Base-by-base conservation (phyloP, 2,329 filamentous ascomycete genomes). In the Aspergillus ruber region DNA sequence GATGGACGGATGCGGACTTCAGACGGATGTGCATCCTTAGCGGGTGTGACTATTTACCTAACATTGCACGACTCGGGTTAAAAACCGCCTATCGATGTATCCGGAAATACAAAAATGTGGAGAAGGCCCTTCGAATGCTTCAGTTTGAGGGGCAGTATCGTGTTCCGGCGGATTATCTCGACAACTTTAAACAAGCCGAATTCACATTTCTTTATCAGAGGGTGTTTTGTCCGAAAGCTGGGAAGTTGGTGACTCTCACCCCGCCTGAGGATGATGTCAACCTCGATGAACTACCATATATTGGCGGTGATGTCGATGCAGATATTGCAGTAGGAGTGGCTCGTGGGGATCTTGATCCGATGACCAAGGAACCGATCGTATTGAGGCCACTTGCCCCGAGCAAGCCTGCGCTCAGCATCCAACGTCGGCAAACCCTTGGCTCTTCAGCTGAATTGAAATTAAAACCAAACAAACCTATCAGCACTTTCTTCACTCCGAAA, bases 1-100 rank as follows among this genome's bases (percentile, higher is more conserved):
- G 90, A 6, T 98, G 91, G 91, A 86, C 88, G 2, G 91, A 97
- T 65, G 76, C 78, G 8, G 88, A 96, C 56, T 98, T 98, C 60
- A 82, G 93, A 50, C 84, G 83, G 45, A 98, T 98, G 93, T 89
- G 90, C 36, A 98, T 98, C 56, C 72, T 98, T 50, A 95, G 90
- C 63, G 93, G 93, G 6, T 98, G 93, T 64, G 93, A 98, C 65
- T 98, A 98, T 66, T 78, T 97, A n/a, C 75, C 84, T 2, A 86
- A 86, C 49, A 87, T 98, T 52, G 84, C 82, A 48, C 86, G 86
- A 44, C 82, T 98, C 68, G 93, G 93, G 0, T 69, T 98, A 47
- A 97, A 96, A 74, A 97, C 90, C 5, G 91, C 93, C 0, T 87
- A 98, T 68, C 84, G 90, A 40, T 81, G 93, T 73, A 79, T 98